Evolutionary conservation across 169 alveolate genomes (phyloP), one percentile per base, ranked within the genome.

Genomic region (Plasmodium relictum): DNA sequence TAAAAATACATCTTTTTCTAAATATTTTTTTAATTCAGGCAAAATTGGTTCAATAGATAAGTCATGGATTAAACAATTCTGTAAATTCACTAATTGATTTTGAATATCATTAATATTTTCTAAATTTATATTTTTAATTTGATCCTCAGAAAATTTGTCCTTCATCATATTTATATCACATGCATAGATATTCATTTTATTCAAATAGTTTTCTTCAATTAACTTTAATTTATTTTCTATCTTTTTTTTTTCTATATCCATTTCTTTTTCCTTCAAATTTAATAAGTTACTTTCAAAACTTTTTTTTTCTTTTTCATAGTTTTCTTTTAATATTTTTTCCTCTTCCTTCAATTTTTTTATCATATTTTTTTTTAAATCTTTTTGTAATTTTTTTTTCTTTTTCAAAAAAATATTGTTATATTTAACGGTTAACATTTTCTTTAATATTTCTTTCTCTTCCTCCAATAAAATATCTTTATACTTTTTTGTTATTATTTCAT

Each of bases 41-140:
- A 83, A 83, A 16, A 69, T 52, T 20, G 61, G n/a, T 22, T 83
- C 91, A 31, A 83, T 69, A 37, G 91, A 58, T 37, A 83, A 50
- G 45, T 83, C 85, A 52, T 83, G 91, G 20, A 83, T 68, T 68
- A 83, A 37, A 42, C 91, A 83, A 72, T 83, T 83, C 37, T 83
- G 91, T 72, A 83, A 31, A 69, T 66, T 14, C 18, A 83, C 74
- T 7, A 83, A 8, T 31, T 69, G 56, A 54, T 83, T 59, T 69
- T 69, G 85, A 12, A 83, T 83, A 39, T 69, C 72, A 31, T 44
- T 83, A 48, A 83, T 69, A 8, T 26, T 22, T 20, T 83, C 45
- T 83, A 83, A 62, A 6, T 83, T 83, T 10, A 24, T 42, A 48
- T 68, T 48, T 54, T 45, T 83, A 18, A 56, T 45, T 45, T 68